phyloP scores from a whole-genome alignment of 768 basidiomycete species.

The Mycena olivaceomarginata region DNA sequence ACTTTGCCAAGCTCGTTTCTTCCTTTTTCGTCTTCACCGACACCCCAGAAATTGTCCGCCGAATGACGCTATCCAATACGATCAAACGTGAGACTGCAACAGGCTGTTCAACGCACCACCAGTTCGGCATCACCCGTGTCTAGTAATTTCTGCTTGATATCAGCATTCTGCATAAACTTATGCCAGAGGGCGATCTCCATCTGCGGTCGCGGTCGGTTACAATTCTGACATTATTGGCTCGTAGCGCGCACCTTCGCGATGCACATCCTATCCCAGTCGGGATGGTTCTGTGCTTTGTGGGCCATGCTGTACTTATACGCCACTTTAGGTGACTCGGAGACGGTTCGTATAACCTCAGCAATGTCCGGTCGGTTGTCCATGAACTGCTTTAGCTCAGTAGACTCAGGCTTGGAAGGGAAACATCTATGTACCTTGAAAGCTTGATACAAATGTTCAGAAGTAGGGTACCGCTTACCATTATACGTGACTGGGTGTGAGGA shows the following conservation, averaged over 20 bases:
- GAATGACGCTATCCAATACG: background rate
- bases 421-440: constrained; percentile 58
- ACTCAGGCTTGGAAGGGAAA: too few species aligned
- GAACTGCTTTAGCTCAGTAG: background rate
- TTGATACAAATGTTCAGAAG: constrained; percentile 69
- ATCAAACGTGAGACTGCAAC: too few species aligned
- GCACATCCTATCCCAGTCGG: constrained; percentile 9
- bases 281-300: background rate
- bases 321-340: background rate
- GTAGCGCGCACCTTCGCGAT: constrained; percentile 12
- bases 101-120: background rate
- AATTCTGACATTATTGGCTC: background rate
- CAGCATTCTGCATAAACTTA: constrained; percentile 27
- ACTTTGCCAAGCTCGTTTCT: constrained; percentile 70
- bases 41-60: constrained; percentile 60
- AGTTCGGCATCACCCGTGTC: constrained; percentile 16
- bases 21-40: constrained; percentile 61
- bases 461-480: constrained; percentile 61
- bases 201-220: background rate
- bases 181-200: constrained; percentile 29
- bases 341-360: background rate
- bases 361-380: constrained; percentile 4
- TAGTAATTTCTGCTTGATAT: constrained; percentile 1
- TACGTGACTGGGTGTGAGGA: constrained; percentile 64
- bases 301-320: constrained; percentile 4